Evolutionary conservation across 768 basidiomycete species (phyloP), one percentile per base, ranked within the genome.

Genomic region (Rhodosporidiobolus sp.): DNA sequence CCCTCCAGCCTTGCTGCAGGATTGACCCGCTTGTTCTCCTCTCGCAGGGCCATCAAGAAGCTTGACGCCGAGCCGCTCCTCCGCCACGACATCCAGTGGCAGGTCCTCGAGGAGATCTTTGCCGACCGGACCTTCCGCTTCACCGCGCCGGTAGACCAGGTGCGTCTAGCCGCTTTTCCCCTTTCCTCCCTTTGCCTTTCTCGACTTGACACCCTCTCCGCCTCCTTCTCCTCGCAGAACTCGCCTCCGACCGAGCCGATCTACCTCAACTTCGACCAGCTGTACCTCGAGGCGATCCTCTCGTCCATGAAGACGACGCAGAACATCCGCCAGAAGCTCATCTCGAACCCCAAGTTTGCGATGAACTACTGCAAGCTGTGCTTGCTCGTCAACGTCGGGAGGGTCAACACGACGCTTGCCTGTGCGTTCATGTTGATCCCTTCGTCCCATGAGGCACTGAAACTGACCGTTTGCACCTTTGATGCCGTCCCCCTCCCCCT

Each of bases 341-440:
- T 81, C n/a, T 86, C 88, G 48, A 89, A 86, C 1, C 81, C 85
- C 16, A 80, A 81, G 22, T 89, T 88, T 77, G 86, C 86, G 6
- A 83, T 85, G 43, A 88, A 88, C 79, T 88, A 90, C 81, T 86
- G 87, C n/a, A 89, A 89, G 85, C 84, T 91, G 50, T 85, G 87
- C 2, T 82, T 91, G 9, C 82, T 90, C 35, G 87, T 89, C 30
- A 91, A 91, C 76, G 87, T 90, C n/a, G 89, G 89, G 38, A 83
- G 90, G 66, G 86, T 91, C 75, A 90, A 90, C 78, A 89, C 90
- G 10, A 91, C 90, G 9, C 87, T 90, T 86, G 90, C 90, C 70
- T 92, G 90, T 91, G 78, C 81, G 88, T 80, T 59, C 28, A 1
- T n/a, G 19, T 22, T 12, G n/a, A 11, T 30, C 30, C 26, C 12